These are phyloP conservation scores for Aspergillus leporis DNA, from an alignment of 495 filamentous ascomycete species.

Conservation along the genomic window DNA sequence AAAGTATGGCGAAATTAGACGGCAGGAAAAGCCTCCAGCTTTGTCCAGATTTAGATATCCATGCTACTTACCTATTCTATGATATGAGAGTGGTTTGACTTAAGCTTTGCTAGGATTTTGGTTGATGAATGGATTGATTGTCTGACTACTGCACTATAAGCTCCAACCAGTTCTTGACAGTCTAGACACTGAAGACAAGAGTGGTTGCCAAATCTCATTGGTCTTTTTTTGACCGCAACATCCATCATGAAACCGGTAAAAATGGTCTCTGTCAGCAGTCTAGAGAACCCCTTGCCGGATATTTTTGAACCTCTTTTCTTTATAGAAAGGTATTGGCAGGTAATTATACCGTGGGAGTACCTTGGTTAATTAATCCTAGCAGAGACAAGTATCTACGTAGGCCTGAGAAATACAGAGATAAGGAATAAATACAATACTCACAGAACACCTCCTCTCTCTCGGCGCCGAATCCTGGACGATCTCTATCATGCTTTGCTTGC, in stretches of 20 bases:
- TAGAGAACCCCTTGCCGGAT: constrained; percentile 1
- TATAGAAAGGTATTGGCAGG: not conserved
- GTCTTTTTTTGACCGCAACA: constrained; percentile 1
- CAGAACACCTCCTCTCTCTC: no score
- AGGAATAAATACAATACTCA: no score
- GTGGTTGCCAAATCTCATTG: not conserved
- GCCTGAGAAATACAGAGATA: no score
- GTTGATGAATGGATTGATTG: not conserved
- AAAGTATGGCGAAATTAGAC: not conserved
- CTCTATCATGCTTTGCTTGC: no score
- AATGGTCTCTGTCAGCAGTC: not conserved
- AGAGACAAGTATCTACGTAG: no score
- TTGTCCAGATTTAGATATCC: not conserved
- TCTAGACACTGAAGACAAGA: not conserved
- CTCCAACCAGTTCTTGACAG: not conserved
- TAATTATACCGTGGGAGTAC: not conserved
- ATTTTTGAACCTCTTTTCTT: not conserved
- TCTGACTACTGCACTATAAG: not conserved
- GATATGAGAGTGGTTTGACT: not conserved
- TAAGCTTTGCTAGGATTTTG: not conserved
- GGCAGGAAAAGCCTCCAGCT: not conserved
- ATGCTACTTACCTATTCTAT: not conserved
- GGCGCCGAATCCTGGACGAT: no score
- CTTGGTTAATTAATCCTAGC: not conserved
- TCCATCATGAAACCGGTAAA: constrained; percentile 1